phyloP scores from a whole-genome alignment of 257 asterid genomes.

The Paulownia fortunei region DNA sequence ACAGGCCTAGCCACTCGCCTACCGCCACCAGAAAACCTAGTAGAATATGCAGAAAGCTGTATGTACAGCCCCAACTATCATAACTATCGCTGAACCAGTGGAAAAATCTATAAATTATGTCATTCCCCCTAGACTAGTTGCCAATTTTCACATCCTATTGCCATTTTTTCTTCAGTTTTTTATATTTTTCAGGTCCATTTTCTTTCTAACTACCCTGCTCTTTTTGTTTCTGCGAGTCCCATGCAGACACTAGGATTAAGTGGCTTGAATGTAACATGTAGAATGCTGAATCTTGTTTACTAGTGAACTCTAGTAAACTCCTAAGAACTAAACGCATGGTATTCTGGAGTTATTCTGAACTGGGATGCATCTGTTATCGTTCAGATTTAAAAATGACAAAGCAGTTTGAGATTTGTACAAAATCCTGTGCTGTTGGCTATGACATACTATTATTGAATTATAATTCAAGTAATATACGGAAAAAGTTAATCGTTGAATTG shows the following conservation, averaged over 20 bases:
- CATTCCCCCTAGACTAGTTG: slow-evolving; percentile 8
- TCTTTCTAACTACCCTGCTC: slow-evolving; percentile 9
- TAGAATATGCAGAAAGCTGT: slow-evolving; percentile 77
- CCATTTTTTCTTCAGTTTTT: slow-evolving; percentile 14
- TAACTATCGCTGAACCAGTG: slow-evolving; percentile 64
- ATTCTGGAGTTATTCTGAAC: neutral
- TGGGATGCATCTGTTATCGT: neutral
- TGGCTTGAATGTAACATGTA: slow-evolving; percentile 30
- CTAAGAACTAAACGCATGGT: neutral
- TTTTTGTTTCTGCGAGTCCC: neutral
- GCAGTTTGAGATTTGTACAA: too few species aligned
- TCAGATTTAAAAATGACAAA: too few species aligned
- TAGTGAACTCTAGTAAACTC: slow-evolving; percentile 10
- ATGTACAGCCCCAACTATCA: slow-evolving; percentile 93
- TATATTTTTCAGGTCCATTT: neutral
- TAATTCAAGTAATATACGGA: neutral
- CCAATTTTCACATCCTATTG: slow-evolving; percentile 18
- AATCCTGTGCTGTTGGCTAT: too few species aligned
- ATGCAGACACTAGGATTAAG: slow-evolving; percentile 34
- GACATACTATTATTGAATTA: too few species aligned
- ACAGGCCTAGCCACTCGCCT: slow-evolving; percentile 90
- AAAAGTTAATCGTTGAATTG: too few species aligned
- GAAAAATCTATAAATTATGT: neutral
- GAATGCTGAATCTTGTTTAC: slow-evolving; percentile 27
- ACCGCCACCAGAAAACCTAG: slow-evolving; percentile 74